Conservation (phyloP, 495 filamentous ascomycete genomes). For the Penicillium robsamsonii region DNA sequence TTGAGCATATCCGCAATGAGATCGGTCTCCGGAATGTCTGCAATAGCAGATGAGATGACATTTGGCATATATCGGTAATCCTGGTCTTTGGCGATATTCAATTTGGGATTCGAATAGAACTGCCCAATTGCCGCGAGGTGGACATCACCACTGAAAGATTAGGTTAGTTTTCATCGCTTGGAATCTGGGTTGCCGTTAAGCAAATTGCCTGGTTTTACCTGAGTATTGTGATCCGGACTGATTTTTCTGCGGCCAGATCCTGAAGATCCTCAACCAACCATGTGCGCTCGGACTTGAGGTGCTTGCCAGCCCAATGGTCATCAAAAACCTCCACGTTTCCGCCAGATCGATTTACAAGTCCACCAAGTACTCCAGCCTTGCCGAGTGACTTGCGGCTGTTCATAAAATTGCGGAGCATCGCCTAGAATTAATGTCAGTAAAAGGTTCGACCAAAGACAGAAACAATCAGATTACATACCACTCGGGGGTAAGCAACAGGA, state of each 20-base stretch:
- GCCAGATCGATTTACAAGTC: slow-evolving; percentile 83
- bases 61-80: slow-evolving; percentile 95
- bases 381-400: slow-evolving; percentile 88
- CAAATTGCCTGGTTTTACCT: slow-evolving; percentile 47
- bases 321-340: slow-evolving; percentile 92
- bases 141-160: slow-evolving; percentile 70
- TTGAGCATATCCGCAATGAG: slow-evolving; percentile 89
- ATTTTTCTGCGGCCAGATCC: slow-evolving; percentile 84
- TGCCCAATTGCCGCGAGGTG: slow-evolving; percentile 90
- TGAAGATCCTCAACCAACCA: slow-evolving; percentile 88
- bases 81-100: slow-evolving; percentile 72
- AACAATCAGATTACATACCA: slow-evolving; percentile 58
- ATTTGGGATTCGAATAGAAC: slow-evolving; percentile 85
- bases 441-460: not conserved
- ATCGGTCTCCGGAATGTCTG: slow-evolving; percentile 86
- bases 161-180: slow-evolving; percentile 12
- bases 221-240: slow-evolving; percentile 84
- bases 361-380: slow-evolving; percentile 75
- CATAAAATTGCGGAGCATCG: slow-evolving; percentile 65
- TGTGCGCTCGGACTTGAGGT: slow-evolving; percentile 84
- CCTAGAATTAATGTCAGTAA: slow-evolving; percentile 41
- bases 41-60: slow-evolving; percentile 86
- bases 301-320: slow-evolving; percentile 96
- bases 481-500: slow-evolving; percentile 89
- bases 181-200: not conserved